phyloP scores from a whole-genome alignment of 2,329 filamentous ascomycete genomes.

The Leptographium lundbergii region DNA sequence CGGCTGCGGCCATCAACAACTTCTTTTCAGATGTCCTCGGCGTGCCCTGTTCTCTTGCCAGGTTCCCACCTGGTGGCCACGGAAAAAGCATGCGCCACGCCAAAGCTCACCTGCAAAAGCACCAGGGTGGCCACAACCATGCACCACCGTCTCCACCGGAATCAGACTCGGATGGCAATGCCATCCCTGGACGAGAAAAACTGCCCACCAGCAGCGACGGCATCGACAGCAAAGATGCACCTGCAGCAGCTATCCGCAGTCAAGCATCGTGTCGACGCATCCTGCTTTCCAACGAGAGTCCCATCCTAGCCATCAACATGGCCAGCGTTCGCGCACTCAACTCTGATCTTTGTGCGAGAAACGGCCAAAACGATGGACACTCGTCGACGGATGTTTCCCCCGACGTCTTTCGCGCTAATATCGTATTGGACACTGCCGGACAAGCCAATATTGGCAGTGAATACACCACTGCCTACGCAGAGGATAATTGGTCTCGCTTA shows the following conservation, averaged over 20 bases:
- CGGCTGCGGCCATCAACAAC: conserved; percentile 46
- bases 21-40: conserved; percentile 71
- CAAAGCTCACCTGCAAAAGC: conserved; percentile 55
- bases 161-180: conserved; percentile 35
- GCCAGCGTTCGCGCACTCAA: conserved; percentile 74
- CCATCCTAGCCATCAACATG: conserved; percentile 72
- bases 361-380: conserved; percentile 29
- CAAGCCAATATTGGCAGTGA: background rate
- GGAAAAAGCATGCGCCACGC: conserved; percentile 51
- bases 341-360: conserved; percentile 48
- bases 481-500: conserved; percentile 65
- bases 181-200: background rate
- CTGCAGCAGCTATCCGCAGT: background rate
- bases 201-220: background rate
- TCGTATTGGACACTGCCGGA: conserved; percentile 48
- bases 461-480: conserved; percentile 45
- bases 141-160: conserved; percentile 34
- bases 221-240: background rate
- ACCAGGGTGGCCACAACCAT: conserved; percentile 26
- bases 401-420: conserved; percentile 78
- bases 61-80: conserved; percentile 60
- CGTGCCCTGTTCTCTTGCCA: conserved; percentile 70
- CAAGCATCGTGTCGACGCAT: conserved; percentile 34
- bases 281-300: conserved; percentile 82
- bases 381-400: conserved; percentile 39